phyloP scores from a whole-genome alignment of 768 basidiomycete species.

The Chalciporus piperatus region DNA sequence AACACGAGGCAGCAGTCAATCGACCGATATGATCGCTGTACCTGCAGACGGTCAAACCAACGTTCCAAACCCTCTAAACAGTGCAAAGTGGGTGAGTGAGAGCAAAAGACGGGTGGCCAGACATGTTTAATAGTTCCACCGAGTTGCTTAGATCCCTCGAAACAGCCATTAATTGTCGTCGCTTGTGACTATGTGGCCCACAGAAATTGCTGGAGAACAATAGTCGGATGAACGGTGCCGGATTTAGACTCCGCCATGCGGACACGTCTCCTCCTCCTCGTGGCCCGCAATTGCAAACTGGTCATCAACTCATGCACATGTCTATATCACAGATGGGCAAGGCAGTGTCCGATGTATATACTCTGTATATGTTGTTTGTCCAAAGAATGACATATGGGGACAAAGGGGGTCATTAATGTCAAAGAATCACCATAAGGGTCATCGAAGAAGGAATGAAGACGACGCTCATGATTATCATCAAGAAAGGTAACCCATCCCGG shows the following conservation, averaged over 20 bases:
- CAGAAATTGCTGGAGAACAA: neutral
- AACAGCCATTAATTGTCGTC: neutral
- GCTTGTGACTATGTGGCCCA: neutral
- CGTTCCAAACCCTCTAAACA: neutral
- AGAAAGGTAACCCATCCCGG: constrained; percentile 2
- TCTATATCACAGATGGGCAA: neutral
- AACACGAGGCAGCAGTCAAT: constrained; percentile 15
- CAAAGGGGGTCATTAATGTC: neutral
- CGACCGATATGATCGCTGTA: constrained; percentile 6
- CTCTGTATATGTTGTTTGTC: neutral
- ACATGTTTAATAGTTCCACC: neutral
- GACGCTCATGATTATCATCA: neutral
- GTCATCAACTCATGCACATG: neutral
- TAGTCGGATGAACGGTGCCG: neutral
- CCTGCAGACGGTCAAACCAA: neutral
- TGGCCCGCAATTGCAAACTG: no score
- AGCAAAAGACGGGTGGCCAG: no score
- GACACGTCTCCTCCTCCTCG: neutral
- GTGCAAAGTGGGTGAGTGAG: neutral
- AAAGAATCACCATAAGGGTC: neutral
- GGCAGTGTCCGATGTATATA: neutral
- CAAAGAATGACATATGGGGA: neutral
- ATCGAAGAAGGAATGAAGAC: neutral
- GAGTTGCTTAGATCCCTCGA: neutral
- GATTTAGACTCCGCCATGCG: neutral